phyloP scores from a whole-genome alignment of 495 filamentous ascomycete species.

The Annulohypoxylon moriforme region DNA sequence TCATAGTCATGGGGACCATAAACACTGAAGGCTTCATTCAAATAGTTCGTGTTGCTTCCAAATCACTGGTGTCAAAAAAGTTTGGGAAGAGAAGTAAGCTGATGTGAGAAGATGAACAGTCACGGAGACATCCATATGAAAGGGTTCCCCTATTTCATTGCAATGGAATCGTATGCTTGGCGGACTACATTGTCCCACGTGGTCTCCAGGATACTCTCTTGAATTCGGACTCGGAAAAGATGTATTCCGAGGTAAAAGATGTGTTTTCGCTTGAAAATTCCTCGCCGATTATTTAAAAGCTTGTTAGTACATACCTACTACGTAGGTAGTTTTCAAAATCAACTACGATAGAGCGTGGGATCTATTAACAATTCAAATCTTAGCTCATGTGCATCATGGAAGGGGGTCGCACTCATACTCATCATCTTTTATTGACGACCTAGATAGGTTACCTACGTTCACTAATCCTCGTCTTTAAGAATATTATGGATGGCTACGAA shows the following conservation, averaged over 20 bases:
- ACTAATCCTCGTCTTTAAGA: not conserved
- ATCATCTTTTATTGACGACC: not conserved
- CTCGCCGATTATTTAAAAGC: no score
- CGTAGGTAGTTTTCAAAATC: not conserved
- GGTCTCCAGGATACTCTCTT: no score
- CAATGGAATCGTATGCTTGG: no score
- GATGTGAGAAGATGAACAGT: not conserved
- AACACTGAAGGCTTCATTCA: not conserved
- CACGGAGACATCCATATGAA: not conserved
- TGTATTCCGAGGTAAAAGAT: no score
- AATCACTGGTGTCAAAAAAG: not conserved
- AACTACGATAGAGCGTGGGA: not conserved
- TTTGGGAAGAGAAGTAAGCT: not conserved
- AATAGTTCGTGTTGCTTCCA: not conserved
- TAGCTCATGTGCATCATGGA: not conserved
- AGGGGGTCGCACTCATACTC: not conserved
- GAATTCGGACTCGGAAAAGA: no score
- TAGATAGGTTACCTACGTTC: not conserved
- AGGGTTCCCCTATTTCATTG: no score
- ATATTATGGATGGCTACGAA: slow-evolving; percentile 7
- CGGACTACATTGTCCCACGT: no score
- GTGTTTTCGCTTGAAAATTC: no score
- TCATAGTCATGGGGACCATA: slow-evolving; percentile 22
- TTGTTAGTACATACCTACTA: no score
- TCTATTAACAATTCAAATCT: not conserved